Conservation (phyloP, 306 rosid species). For the Crotalaria pallida region DNA sequence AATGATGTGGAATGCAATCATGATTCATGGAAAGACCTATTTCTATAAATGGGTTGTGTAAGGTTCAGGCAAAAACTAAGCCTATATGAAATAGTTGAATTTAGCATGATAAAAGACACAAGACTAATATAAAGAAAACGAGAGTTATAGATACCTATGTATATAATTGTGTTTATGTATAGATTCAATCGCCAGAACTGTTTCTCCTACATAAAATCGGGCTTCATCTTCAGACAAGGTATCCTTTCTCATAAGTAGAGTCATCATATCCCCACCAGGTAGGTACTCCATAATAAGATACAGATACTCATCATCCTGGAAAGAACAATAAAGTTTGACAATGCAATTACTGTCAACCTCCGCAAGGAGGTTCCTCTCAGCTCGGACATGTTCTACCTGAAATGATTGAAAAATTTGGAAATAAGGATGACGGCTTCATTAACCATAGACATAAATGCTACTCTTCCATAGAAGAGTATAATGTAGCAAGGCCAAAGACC, state of each 20-base stretch:
- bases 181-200: slow-evolving; percentile 88
- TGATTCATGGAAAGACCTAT: neutral
- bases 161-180: slow-evolving; percentile 92
- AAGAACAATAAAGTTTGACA: slow-evolving; percentile 91
- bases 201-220: slow-evolving; percentile 84
- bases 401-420: slow-evolving; percentile 10
- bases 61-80: neutral
- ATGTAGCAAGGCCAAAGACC: slow-evolving; percentile 12
- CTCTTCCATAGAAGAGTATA: neutral
- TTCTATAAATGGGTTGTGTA: neutral
- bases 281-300: slow-evolving; percentile 97
- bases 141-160: slow-evolving; percentile 58
- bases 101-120: neutral
- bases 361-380: slow-evolving; percentile 96
- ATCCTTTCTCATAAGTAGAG: slow-evolving; percentile 95
- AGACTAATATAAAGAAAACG: neutral
- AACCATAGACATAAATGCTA: neutral
- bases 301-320: slow-evolving; percentile 83
- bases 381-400: slow-evolving; percentile 96
- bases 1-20: neutral
- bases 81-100: neutral
- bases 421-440: slow-evolving; percentile 10
- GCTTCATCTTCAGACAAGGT: slow-evolving; percentile 85
- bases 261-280: slow-evolving; percentile 99
- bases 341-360: slow-evolving; percentile 98